Evolutionary conservation across 768 basidiomycete species (phyloP).

Genomic region (Boletus reticulatus): DNA sequence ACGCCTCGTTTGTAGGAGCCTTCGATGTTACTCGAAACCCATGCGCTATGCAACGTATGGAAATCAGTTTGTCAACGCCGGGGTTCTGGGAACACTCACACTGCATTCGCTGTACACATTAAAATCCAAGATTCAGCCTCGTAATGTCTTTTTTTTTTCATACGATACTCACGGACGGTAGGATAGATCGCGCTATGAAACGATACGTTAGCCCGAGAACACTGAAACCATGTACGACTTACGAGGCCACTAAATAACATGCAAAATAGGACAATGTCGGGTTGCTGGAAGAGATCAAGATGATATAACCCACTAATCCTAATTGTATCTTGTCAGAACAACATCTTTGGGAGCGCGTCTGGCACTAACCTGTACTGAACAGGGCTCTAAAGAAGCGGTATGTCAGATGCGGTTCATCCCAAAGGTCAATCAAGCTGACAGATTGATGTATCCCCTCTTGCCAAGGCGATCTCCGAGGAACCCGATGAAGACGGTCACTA

Average conservation of each 20-base stretch:
- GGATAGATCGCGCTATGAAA: constrained; percentile 44
- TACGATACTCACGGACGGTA: constrained; percentile 37
- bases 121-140: not conserved
- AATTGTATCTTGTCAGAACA: constrained; percentile 1
- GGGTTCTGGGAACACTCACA: constrained; percentile 35
- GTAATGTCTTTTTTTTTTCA: not conserved
- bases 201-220: not conserved
- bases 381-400: constrained; percentile 18
- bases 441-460: constrained; percentile 56
- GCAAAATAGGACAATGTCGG: constrained; percentile 73
- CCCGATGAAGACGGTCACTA: constrained; percentile 62
- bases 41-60: constrained; percentile 44
- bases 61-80: constrained; percentile 2
- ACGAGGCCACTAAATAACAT: constrained; percentile 69
- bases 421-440: constrained; percentile 39
- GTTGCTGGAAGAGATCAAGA: constrained; percentile 57
- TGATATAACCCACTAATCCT: constrained; percentile 62
- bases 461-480: constrained; percentile 59
- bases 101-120: constrained; percentile 42
- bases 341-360: not conserved
- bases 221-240: constrained; percentile 27
- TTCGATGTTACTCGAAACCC: constrained; percentile 72
- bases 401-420: constrained; percentile 2
- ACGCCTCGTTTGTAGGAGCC: constrained; percentile 73
- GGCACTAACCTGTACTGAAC: constrained; percentile 31